Evolutionary conservation across 768 basidiomycete species (phyloP).

Genomic region (Boletus fagicola): DNA sequence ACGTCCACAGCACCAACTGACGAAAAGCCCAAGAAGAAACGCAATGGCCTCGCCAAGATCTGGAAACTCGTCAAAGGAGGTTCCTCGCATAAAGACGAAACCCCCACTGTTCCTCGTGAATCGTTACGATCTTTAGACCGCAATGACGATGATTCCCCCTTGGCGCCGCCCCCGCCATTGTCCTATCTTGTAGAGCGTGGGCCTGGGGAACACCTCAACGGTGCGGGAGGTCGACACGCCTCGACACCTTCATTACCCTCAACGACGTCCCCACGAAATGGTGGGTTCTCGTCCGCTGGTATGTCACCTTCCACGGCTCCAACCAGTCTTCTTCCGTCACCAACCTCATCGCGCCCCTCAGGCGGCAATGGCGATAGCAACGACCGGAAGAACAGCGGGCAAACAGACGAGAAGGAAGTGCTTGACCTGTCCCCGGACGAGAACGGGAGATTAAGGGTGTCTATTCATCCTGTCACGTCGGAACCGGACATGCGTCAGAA

Average conservation of each 20-base stretch:
- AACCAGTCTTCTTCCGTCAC: conserved; percentile 73
- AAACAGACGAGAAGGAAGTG: conserved; percentile 45
- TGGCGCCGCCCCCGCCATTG: conserved; percentile 88
- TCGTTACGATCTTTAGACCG: conserved; percentile 40
- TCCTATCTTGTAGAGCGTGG: conserved; percentile 75
- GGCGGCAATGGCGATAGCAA: conserved; percentile 55
- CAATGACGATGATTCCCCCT: conserved; percentile 67
- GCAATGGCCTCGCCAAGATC: conserved; percentile 73
- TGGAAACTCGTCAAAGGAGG: conserved; percentile 74
- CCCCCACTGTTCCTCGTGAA: conserved; percentile 28
- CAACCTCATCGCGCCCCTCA: conserved; percentile 67
- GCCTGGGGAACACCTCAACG: conserved; percentile 50
- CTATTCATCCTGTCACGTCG: conserved; percentile 53
- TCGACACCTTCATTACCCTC: conserved; percentile 72
- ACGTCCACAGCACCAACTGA: conserved; percentile 28
- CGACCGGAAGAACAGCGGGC: conserved; percentile 40
- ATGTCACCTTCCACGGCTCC: conserved; percentile 75
- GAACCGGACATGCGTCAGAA: conserved; percentile 62
- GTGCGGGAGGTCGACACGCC: conserved; percentile 48
- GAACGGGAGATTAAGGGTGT: conserved; percentile 37
- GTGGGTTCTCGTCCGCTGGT: conserved; percentile 52
- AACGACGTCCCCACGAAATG: conserved; percentile 53
- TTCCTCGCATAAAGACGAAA: conserved; percentile 42
- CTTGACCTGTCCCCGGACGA: conserved; percentile 30
- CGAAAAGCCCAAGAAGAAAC: conserved; percentile 71